Conservation (phyloP, 768 basidiomycete genomes). For the Suillus americanus region DNA sequence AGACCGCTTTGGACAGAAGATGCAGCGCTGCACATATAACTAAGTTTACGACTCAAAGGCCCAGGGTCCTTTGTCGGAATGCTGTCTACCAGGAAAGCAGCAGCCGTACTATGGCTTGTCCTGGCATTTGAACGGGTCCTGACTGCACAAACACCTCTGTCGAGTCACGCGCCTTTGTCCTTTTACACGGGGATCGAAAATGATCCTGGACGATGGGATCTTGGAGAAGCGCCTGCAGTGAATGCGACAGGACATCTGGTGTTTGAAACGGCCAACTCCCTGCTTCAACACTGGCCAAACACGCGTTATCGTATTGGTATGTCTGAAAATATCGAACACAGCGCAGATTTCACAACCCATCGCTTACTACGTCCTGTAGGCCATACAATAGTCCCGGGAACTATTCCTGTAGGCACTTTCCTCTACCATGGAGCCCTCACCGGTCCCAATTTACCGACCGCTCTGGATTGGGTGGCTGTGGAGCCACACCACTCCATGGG, state of each 20-base stretch:
- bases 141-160: neutral
- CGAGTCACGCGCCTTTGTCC: too few relatives aligned
- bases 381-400: conserved; percentile 33
- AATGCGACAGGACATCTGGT: conserved; percentile 34
- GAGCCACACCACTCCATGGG: conserved; percentile 39
- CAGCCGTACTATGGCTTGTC: neutral
- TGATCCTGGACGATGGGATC: conserved; percentile 16
- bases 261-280: conserved; percentile 33
- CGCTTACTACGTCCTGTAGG: conserved; percentile 13
- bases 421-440: conserved; percentile 33
- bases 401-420: conserved; percentile 34
- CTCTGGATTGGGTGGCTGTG: conserved; percentile 31
- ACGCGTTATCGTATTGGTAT: conserved; percentile 35
- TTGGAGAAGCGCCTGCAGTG: conserved; percentile 21
- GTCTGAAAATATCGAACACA: neutral
- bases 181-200: neutral
- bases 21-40: neutral
- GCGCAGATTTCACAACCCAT: neutral
- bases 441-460: conserved; percentile 12
- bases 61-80: neutral
- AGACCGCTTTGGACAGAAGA: too few relatives aligned
- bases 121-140: neutral
- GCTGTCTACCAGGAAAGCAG: neutral
- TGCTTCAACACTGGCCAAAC: conserved; percentile 41
- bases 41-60: too few relatives aligned